Conservation (phyloP, 805 yeast genomes). For the Blastobotrys attinorum region DNA sequence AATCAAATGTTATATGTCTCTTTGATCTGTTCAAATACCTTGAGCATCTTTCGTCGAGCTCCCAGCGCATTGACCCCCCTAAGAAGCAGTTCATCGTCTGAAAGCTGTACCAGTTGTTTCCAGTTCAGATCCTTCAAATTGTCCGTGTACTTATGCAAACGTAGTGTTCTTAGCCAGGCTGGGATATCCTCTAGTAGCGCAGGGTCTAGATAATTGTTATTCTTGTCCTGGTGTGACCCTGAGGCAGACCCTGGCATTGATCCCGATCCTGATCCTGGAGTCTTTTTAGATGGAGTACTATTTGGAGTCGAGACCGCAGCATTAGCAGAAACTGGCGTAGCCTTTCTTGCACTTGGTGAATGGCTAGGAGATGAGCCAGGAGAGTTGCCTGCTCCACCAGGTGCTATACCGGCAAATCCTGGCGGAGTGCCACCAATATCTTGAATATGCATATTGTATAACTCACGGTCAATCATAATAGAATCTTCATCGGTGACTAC, state of each 20-base stretch:
- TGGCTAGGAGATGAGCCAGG: neutral
- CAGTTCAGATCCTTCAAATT: conserved; percentile 68
- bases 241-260: too few species aligned
- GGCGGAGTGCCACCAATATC: neutral
- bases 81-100: conserved; percentile 60
- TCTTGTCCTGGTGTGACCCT: conserved; percentile 1
- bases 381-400: neutral
- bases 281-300: neutral
- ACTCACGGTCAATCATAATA: conserved; percentile 11
- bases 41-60: conserved; percentile 86
- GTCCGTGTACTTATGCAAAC: conserved; percentile 91
- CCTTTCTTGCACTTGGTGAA: neutral
- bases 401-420: too few species aligned
- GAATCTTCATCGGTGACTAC: conserved; percentile 12
- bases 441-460: conserved; percentile 9
- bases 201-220: conserved; percentile 22
- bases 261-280: neutral
- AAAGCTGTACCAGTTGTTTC: conserved; percentile 66
- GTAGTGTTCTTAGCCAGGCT: conserved; percentile 80
- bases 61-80: conserved; percentile 92
- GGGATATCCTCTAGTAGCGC: conserved; percentile 65
- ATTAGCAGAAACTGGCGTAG: conserved; percentile 5
- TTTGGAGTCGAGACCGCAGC: conserved; percentile 19
- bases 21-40: conserved; percentile 81
- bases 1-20: conserved; percentile 32